Percentiles rank a stretch among this genome's conserved stretches.
Evolutionary conservation across 2,329 filamentous ascomycete species (phyloP).

Genomic region (Fusarium lateritium): DNA sequence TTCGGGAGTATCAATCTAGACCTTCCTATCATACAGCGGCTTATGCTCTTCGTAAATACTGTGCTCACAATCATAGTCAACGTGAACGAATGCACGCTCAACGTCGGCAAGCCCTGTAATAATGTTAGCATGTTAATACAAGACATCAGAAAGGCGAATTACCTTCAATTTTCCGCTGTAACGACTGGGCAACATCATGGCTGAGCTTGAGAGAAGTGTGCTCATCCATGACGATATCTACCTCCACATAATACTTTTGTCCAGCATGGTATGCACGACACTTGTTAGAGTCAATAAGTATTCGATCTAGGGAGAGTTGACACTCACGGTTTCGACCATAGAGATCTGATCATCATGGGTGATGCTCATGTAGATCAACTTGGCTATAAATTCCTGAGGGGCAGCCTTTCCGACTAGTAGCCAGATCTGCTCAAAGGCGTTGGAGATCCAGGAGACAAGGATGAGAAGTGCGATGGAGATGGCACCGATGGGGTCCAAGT

Average conservation of each 20-base stretch:
- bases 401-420: neutral
- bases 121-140: neutral
- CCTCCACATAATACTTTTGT: conserved; percentile 4
- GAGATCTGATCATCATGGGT: conserved; percentile 2
- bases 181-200: conserved; percentile 10
- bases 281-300: neutral
- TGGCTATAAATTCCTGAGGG: neutral
- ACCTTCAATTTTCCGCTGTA: conserved; percentile 10
- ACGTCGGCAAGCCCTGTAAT: neutral
- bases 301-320: rapidly evolving
- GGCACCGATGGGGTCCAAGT: neutral
- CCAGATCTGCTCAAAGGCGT: conserved; percentile 9
- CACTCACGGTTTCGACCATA: conserved; percentile 1
- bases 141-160: too few relatives aligned
- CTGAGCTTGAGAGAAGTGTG: conserved; percentile 8
- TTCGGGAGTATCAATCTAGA: neutral
- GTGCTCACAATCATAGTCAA: neutral
- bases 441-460: conserved; percentile 1
- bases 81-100: conserved; percentile 6
- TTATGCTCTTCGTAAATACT: neutral
- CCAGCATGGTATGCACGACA: conserved; percentile 5
- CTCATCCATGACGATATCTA: conserved; percentile 6
- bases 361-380: conserved; percentile 5
- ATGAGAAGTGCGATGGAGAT: conserved; percentile 7
- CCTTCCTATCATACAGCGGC: neutral